Base-by-base conservation (phyloP, 78 protist genomes). In the Dictyostelium capitatum region DNA sequence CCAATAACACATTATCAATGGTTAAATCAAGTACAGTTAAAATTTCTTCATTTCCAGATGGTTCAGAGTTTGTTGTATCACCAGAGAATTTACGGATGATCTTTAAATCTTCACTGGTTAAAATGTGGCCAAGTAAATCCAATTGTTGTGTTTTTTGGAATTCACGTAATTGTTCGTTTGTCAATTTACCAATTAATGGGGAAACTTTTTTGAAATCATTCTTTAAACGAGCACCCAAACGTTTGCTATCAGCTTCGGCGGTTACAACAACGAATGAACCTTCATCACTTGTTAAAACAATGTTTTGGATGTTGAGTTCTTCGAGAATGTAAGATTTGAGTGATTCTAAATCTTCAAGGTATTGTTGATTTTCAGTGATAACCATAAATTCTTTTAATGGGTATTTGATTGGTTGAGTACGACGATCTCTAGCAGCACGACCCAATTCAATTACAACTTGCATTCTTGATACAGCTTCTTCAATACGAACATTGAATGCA, bases 381-480 rank as follows among this genome's bases (percentile, higher is more conserved):
- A 97, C 54, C 25, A 73, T 79, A 28, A 89, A 50, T 46, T 81
- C 81, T 37, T 48, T 20, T 5, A 94, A 90, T n/a, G 97, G 98
- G 90, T 92, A 87, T 79, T 72, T 94, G 79, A 97, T 8, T 19
- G 98, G 96, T 46, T 84, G 69, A 46, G 80, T 95, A 28, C 74
- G 5, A 10, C 98, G 80, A 47, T 99, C 99, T 41, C 99, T 95
- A 11, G 96, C 9, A 4, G 57, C 65, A 11, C 99, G 95, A 37
- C 97, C 98, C 25, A 91, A 41, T 46, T 65, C 91, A 46, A 98
- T 93, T 48, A 98, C 99, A 53, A 73, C 54, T 96, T 96, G 98
- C 99, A 98, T 97, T 46, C 79, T n/a, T 19, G 70, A 75, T 51
- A 98, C 89, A 25, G 89, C 80, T 6, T 79, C 54, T 82, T 79